Evolutionary conservation across 192 early-diverging fungal genomes (phyloP).

Genomic region (Podila verticillata): DNA sequence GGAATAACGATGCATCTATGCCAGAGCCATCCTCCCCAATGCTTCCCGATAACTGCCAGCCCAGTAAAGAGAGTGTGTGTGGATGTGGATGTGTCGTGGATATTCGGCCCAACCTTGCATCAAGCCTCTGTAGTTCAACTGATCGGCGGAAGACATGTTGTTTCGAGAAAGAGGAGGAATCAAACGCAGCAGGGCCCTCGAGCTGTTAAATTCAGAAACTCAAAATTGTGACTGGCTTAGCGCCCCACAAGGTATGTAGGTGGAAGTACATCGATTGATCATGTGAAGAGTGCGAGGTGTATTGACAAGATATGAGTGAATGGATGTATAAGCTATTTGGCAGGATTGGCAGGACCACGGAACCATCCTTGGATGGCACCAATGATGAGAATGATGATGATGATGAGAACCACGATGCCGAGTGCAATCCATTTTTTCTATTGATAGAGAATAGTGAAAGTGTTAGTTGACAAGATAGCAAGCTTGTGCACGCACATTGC

Average conservation of each 20-base stretch:
- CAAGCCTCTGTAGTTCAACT: conserved; percentile 7
- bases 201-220: conserved; percentile 3
- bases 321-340: too few relatives aligned
- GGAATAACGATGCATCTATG: not conserved
- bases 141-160: conserved; percentile 5
- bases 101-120: not conserved
- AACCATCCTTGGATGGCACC: conserved; percentile 42
- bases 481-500: not conserved
- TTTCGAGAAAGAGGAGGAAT: conserved; percentile 7
- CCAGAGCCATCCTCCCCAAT: not conserved
- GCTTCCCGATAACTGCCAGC: too few relatives aligned
- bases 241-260: too few relatives aligned
- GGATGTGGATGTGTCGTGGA: too few relatives aligned
- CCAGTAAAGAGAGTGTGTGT: too few relatives aligned
- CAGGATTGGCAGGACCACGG: not conserved
- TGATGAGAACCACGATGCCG: conserved; percentile 22
- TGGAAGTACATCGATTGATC: too few relatives aligned
- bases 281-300: too few relatives aligned
- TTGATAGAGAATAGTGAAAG: not conserved
- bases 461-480: not conserved
- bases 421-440: conserved; percentile 44
- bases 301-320: too few relatives aligned
- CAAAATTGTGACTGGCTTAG: not conserved
- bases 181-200: not conserved
- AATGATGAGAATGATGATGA: conserved; percentile 32